Conservation (phyloP, 2,329 filamentous ascomycete species). For the Aspergillus latus region DNA sequence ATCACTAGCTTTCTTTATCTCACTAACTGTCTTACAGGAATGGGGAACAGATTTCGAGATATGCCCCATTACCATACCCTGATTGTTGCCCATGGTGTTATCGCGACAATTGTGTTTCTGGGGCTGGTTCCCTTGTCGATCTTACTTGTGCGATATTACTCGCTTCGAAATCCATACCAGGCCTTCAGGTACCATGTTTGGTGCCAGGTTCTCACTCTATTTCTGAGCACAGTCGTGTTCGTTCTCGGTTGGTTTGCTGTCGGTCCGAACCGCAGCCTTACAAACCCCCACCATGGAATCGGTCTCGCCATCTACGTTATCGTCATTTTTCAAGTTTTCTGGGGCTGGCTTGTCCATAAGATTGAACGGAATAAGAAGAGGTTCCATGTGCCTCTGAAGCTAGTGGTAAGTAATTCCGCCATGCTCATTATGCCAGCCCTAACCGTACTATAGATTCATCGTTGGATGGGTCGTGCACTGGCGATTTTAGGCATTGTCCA, state of each 20-base stretch:
- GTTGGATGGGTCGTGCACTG: constrained; percentile 78
- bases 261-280: constrained; percentile 58
- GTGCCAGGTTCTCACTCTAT: constrained; percentile 61
- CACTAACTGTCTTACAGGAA: constrained; percentile 47
- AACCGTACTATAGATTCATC: constrained; percentile 68
- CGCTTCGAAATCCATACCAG: constrained; percentile 52
- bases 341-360: constrained; percentile 58
- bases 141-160: constrained; percentile 61
- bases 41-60: constrained; percentile 65
- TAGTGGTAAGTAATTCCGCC: constrained; percentile 49
- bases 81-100: constrained; percentile 60
- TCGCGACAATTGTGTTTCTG: constrained; percentile 62
- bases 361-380: constrained; percentile 54
- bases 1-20: background rate
- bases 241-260: constrained; percentile 65
- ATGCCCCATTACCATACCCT: constrained; percentile 59
- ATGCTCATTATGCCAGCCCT: constrained; percentile 10
- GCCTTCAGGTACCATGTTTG: constrained; percentile 63
- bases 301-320: constrained; percentile 63
- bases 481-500: constrained; percentile 82
- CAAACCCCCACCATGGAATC: constrained; percentile 67
- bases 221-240: constrained; percentile 62
- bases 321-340: constrained; percentile 59
- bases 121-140: constrained; percentile 60
- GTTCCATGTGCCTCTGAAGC: constrained; percentile 56